Evolutionary conservation across 2,329 filamentous ascomycete species (phyloP).

Genomic region (Pseudonectria foliicola): DNA sequence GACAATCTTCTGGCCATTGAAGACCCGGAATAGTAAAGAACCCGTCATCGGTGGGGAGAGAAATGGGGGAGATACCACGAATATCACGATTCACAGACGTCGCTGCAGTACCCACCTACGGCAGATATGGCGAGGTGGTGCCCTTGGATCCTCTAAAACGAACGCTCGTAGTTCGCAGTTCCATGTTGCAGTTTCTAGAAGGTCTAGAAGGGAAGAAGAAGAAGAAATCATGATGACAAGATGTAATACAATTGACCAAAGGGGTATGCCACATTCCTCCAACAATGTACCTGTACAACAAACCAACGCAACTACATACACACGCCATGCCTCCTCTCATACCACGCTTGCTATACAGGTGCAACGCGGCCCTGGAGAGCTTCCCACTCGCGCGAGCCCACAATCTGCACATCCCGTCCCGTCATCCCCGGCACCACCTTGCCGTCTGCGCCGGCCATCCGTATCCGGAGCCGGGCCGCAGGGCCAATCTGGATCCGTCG

Average conservation of each 20-base stretch:
- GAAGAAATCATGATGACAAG: too few relatives aligned
- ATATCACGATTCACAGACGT: too few relatives aligned
- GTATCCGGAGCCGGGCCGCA: conserved; percentile 44
- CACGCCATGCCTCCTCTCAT: conserved; percentile 6
- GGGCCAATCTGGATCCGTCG: conserved; percentile 17
- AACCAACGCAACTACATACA: conserved; percentile 10
- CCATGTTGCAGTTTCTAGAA: too few relatives aligned
- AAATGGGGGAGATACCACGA: too few relatives aligned
- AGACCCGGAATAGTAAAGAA: conserved; percentile 4
- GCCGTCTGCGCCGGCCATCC: conserved; percentile 39
- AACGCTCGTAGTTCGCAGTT: too few relatives aligned
- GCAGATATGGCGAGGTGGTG: too few relatives aligned
- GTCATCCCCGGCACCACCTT: conserved; percentile 33
- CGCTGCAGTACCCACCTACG: too few relatives aligned
- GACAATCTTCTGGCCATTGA: too few relatives aligned
- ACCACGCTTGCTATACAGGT: conserved; percentile 24
- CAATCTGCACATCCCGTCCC: conserved; percentile 41
- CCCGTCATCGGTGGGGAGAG: conserved; percentile 1
- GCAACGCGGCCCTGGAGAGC: conserved; percentile 37
- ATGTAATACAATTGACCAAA: too few relatives aligned
- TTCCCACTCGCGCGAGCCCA: conserved; percentile 50
- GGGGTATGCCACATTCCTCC: too few relatives aligned
- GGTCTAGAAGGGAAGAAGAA: too few relatives aligned
- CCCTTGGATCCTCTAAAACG: too few relatives aligned
- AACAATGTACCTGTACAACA: conserved; percentile 6